Evolutionary conservation across 768 basidiomycete genomes (phyloP).

Genomic region (Chalciporus chontae): DNA sequence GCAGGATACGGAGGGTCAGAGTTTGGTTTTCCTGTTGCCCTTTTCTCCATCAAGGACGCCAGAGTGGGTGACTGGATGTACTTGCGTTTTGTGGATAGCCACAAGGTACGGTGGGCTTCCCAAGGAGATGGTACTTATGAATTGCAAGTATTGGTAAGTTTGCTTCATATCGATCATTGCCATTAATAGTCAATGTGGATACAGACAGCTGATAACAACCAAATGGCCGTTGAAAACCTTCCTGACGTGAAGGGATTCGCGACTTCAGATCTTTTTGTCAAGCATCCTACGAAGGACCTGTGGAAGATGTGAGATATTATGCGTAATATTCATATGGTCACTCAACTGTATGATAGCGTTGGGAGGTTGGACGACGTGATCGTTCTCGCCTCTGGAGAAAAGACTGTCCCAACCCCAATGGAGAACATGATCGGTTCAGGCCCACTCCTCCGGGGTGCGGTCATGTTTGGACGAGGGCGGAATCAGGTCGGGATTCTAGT

Average conservation of each 20-base stretch:
- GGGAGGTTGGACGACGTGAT: constrained; percentile 37
- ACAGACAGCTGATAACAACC: constrained; percentile 2
- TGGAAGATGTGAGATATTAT: constrained; percentile 34
- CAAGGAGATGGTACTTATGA: constrained; percentile 33
- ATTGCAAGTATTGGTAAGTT: constrained; percentile 32
- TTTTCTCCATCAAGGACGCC: constrained; percentile 3
- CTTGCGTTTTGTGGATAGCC: constrained; percentile 4
- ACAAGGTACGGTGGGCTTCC: constrained; percentile 30
- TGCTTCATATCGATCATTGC: background rate
- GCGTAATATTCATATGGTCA: too few relatives aligned
- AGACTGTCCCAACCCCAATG: constrained; percentile 34
- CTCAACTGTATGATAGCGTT: constrained; percentile 9
- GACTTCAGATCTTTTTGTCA: constrained; percentile 41
- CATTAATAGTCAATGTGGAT: background rate
- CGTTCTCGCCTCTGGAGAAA: constrained; percentile 31
- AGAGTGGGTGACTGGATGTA: constrained; percentile 18
- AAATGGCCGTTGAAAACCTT: constrained; percentile 29
- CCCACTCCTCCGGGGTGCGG: constrained; percentile 17
- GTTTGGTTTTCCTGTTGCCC: constrained; percentile 7
- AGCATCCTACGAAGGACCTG: constrained; percentile 40
- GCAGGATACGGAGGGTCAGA: constrained; percentile 21
- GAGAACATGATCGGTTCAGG: constrained; percentile 16
- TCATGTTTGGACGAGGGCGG: constrained; percentile 34
- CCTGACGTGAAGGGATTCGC: constrained; percentile 33
- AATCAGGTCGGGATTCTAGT: constrained; percentile 30